Conservation (phyloP, 1,284 basidiomycete genomes). For the Leucoagaricus sp. region DNA sequence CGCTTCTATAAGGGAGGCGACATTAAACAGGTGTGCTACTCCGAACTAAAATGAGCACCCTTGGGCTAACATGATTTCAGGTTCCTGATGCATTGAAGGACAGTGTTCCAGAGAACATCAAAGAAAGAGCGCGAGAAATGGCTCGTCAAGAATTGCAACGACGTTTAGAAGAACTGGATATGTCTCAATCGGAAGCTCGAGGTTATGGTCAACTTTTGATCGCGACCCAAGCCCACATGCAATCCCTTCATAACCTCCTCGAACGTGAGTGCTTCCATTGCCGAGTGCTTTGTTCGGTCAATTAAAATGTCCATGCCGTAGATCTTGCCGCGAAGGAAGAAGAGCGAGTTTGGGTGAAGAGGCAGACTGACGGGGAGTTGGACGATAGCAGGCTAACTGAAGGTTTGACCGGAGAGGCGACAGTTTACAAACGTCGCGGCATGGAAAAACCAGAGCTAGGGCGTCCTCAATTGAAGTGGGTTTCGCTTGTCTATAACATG, state of each 20-base stretch:
- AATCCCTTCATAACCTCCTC: constrained; percentile 56
- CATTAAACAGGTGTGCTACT: constrained; percentile 52
- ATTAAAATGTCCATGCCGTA: constrained; percentile 21
- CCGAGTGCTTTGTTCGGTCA: not conserved
- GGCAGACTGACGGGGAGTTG: constrained; percentile 68
- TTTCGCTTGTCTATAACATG: constrained; percentile 1
- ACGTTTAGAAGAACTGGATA: constrained; percentile 61
- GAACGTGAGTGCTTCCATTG: constrained; percentile 49
- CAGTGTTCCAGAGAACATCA: constrained; percentile 59
- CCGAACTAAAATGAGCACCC: not conserved
- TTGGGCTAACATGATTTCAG: constrained; percentile 26
- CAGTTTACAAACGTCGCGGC: constrained; percentile 67
- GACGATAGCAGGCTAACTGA: constrained; percentile 68
- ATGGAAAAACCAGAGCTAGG: constrained; percentile 70
- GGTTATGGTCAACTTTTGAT: constrained; percentile 53
- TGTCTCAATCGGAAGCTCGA: constrained; percentile 55
- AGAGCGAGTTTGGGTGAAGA: constrained; percentile 68
- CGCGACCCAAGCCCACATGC: constrained; percentile 59
- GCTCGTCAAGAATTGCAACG: constrained; percentile 60
- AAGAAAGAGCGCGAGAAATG: constrained; percentile 64
- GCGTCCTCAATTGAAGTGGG: constrained; percentile 65
- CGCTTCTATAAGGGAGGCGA: constrained; percentile 64
- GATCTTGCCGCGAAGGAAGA: constrained; percentile 68
- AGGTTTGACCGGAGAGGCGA: constrained; percentile 64
- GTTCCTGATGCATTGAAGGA: constrained; percentile 56